A percentile compares a stretch with the other conserved stretches of the same genome.
phyloP scores from a whole-genome alignment of 2,329 filamentous ascomycete genomes.

The Colletotrichum trifolii region DNA sequence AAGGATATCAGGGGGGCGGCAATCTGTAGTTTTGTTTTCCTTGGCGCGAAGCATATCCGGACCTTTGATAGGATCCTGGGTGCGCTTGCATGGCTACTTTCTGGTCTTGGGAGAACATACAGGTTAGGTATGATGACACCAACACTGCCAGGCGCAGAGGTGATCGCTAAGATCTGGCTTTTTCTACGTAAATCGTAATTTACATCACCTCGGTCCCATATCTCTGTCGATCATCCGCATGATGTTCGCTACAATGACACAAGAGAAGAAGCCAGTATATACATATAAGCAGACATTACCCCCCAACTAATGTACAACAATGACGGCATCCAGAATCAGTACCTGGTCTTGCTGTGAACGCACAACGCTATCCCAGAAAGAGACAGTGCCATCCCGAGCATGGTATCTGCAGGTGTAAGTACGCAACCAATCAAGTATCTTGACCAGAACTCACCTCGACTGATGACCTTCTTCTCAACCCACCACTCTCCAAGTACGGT shows the following conservation, averaged over 20 bases:
- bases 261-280: too few relatives aligned
- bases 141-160: conserved; percentile 27
- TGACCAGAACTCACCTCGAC: conserved; percentile 68
- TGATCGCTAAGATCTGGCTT: conserved; percentile 10
- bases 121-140: background rate
- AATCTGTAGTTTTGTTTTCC: background rate
- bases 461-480: conserved; percentile 91
- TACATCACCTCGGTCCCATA: too few relatives aligned
- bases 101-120: conserved; percentile 3
- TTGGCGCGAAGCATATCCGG: conserved; percentile 2
- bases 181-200: background rate
- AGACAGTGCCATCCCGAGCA: conserved; percentile 83
- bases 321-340: background rate
- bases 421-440: background rate
- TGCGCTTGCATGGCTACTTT: background rate
- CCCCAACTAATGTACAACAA: too few relatives aligned
- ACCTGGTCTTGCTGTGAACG: conserved; percentile 71
- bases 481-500: conserved; percentile 96
- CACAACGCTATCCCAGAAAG: conserved; percentile 85
- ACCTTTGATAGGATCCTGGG: conserved; percentile 17
- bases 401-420: conserved; percentile 70
- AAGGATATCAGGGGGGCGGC: conserved; percentile 25
- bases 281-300: too few relatives aligned
- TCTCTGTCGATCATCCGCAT: too few relatives aligned
- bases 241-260: too few relatives aligned